Evolutionary conservation across 2,329 filamentous ascomycete species (phyloP).

Genomic region (Aspergillus fijiensis): DNA sequence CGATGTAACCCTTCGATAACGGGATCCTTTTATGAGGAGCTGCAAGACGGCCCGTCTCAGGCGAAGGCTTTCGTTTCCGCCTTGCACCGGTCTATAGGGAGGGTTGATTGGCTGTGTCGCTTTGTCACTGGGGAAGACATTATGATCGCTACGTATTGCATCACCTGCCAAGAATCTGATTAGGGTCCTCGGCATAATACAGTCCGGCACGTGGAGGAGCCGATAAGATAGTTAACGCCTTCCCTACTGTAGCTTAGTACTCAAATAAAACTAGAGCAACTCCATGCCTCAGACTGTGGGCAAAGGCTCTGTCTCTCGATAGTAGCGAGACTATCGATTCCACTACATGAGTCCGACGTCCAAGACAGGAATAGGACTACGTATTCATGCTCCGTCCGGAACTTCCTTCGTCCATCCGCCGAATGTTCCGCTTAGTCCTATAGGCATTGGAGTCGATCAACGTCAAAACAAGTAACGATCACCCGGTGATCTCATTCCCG

Average conservation of each 20-base stretch:
- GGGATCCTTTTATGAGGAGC: too few relatives aligned
- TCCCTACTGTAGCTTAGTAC: too few relatives aligned
- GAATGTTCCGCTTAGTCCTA: not conserved
- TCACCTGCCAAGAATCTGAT: not conserved
- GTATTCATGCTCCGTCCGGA: not conserved
- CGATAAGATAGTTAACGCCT: too few relatives aligned
- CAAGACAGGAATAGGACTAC: not conserved
- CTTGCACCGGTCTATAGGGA: not conserved
- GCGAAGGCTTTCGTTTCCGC: not conserved
- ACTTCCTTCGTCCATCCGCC: not conserved
- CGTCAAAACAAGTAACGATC: not conserved
- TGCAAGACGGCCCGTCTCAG: not conserved
- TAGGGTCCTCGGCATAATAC: not conserved
- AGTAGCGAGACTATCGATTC: too few relatives aligned
- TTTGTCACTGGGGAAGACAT: too few relatives aligned
- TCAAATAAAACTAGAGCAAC: too few relatives aligned
- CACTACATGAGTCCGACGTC: not conserved
- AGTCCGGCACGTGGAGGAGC: not conserved
- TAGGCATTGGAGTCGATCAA: not conserved
- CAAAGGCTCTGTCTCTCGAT: too few relatives aligned
- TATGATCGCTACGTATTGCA: not conserved
- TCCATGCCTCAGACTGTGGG: too few relatives aligned
- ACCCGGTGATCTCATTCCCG: not conserved
- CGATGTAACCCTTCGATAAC: not conserved
- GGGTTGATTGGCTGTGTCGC: not conserved